Evolutionary conservation across 352 stramenopile genomes (phyloP).

Genomic region (Pythium rhizo-oryzae): DNA sequence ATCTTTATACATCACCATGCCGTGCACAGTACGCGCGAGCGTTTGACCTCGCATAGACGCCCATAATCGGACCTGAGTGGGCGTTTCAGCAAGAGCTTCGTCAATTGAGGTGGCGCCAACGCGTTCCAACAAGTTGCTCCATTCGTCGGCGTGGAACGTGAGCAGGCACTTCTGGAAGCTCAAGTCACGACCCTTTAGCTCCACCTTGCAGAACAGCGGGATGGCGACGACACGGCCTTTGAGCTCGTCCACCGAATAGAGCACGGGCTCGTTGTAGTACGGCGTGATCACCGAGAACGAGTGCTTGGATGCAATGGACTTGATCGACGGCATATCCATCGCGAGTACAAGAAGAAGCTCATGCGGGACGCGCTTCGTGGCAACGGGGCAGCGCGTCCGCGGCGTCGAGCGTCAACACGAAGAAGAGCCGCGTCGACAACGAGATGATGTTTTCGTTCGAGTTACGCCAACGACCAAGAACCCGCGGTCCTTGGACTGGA

Average conservation of each 20-base stretch:
- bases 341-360: constrained; percentile 90
- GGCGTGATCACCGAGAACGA: constrained; percentile 89
- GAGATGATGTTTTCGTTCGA: constrained; percentile 84
- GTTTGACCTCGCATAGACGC: constrained; percentile 89
- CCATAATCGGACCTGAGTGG: constrained; percentile 86
- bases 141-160: constrained; percentile 88
- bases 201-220: constrained; percentile 84
- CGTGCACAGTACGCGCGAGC: constrained; percentile 85
- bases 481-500: no score
- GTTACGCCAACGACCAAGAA: no score
- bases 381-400: constrained; percentile 82
- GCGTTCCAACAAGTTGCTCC: constrained; percentile 87
- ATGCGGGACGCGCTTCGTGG: constrained; percentile 83
- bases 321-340: constrained; percentile 87
- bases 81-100: constrained; percentile 78
- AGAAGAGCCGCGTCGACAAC: constrained; percentile 78
- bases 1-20: constrained; percentile 92
- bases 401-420: constrained; percentile 84
- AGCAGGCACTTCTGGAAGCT: constrained; percentile 90
- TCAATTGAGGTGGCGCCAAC: constrained; percentile 75
- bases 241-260: constrained; percentile 85
- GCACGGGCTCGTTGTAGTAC: constrained; percentile 89
- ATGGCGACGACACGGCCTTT: constrained; percentile 83
- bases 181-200: constrained; percentile 81
- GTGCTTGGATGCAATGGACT: constrained; percentile 85